These are phyloP conservation scores for Beauveria sp. DNA, from an alignment of 2,329 filamentous ascomycete species.

Conservation along the genomic window DNA sequence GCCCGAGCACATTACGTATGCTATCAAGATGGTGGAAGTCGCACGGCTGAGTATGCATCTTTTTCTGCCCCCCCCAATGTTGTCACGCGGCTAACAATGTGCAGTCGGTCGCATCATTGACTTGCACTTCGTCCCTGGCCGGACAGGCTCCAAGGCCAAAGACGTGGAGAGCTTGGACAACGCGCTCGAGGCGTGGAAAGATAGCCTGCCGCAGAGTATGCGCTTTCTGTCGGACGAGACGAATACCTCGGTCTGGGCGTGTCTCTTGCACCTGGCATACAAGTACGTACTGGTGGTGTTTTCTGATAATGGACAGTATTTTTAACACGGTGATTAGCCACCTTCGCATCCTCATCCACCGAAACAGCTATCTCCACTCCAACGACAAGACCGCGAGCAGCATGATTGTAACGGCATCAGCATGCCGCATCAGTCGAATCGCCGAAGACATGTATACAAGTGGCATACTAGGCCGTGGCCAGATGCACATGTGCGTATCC, in stretches of 20 bases:
- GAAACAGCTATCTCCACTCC: slow-evolving; percentile 25
- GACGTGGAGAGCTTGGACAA: slow-evolving; percentile 23
- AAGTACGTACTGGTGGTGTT: slow-evolving; percentile 19
- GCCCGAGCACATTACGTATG: slow-evolving; percentile 27
- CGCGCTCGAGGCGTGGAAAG: slow-evolving; percentile 26
- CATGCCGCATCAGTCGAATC: slow-evolving; percentile 29
- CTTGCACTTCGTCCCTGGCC: slow-evolving; percentile 28
- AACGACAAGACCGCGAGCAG: slow-evolving; percentile 21
- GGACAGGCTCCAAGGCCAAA: slow-evolving; percentile 20
- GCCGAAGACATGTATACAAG: slow-evolving; percentile 31
- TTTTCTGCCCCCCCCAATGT: background rate
- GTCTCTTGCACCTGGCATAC: slow-evolving; percentile 30
- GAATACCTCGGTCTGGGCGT: slow-evolving; percentile 27
- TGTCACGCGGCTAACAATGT: background rate
- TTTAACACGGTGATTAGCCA: slow-evolving; percentile 18
- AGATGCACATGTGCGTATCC: slow-evolving; percentile 29
- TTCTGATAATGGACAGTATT: background rate
- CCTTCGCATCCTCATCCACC: slow-evolving; percentile 28
- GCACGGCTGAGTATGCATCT: slow-evolving; percentile 23
- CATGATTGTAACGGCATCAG: slow-evolving; percentile 24
- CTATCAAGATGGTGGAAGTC: slow-evolving; percentile 32
- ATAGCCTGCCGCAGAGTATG: slow-evolving; percentile 25
- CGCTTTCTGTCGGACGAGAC: slow-evolving; percentile 24
- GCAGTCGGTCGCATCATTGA: slow-evolving; percentile 29
- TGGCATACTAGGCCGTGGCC: slow-evolving; percentile 26